These are phyloP conservation scores for Nakazawaea ambrosiae DNA, from an alignment of 805 yeast genomes.

Conservation along the genomic window DNA sequence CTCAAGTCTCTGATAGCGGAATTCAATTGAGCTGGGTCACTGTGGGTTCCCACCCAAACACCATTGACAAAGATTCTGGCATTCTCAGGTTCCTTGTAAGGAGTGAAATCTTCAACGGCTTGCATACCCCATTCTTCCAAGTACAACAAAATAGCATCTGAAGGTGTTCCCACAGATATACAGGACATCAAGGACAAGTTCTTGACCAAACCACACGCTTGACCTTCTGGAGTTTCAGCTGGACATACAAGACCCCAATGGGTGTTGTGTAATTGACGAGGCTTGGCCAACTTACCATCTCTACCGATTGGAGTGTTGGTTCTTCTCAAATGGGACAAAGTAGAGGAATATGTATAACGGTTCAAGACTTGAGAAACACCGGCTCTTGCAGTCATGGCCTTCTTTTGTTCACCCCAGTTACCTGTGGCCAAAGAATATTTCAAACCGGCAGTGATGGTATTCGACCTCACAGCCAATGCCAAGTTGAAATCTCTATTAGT, in stretches of 20 bases:
- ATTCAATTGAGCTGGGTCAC: conserved; percentile 89
- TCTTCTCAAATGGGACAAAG: conserved; percentile 96
- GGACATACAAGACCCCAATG: conserved; percentile 99
- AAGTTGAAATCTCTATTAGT: conserved; percentile 95
- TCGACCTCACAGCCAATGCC: conserved; percentile 94
- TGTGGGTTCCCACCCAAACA: conserved; percentile 98
- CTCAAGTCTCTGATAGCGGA: conserved; percentile 87
- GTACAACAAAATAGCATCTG: conserved; percentile 87
- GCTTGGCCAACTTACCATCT: conserved; percentile 98
- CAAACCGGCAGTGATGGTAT: conserved; percentile 94
- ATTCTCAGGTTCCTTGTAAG: conserved; percentile 84
- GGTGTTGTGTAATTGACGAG: conserved; percentile 97
- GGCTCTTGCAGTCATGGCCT: conserved; percentile 97
- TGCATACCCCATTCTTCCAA: conserved; percentile 99
- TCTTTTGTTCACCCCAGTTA: conserved; percentile 99
- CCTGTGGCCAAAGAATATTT: conserved; percentile 98
- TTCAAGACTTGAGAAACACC: conserved; percentile 99
- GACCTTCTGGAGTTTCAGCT: conserved; percentile 99
- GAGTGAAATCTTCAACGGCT: conserved; percentile 92
- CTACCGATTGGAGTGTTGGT: conserved; percentile 99
- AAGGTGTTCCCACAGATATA: conserved; percentile 96
- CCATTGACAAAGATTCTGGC: conserved; percentile 96
- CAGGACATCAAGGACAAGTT: conserved; percentile 95
- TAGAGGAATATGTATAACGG: conserved; percentile 97
- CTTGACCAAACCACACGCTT: conserved; percentile 98